phyloP scores from a whole-genome alignment of 2,329 filamentous ascomycete species.

The Bertia moriformis region DNA sequence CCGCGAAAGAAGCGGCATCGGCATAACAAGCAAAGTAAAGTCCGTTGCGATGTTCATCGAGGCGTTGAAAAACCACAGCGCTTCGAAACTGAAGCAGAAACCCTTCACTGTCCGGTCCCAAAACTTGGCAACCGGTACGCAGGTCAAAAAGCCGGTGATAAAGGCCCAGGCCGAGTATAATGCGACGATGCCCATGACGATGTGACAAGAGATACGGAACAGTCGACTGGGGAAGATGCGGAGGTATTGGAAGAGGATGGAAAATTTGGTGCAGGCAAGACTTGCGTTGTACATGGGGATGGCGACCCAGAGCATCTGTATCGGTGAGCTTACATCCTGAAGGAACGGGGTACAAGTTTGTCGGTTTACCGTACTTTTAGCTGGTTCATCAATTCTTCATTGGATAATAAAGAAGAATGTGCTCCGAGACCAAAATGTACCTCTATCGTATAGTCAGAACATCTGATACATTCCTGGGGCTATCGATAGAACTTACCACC shows the following conservation, averaged over 20 bases:
- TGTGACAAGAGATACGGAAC: constrained; percentile 18
- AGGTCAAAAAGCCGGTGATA: constrained; percentile 23
- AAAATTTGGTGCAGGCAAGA: constrained; percentile 25
- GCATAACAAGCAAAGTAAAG: constrained; percentile 24
- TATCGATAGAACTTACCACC: constrained; percentile 5
- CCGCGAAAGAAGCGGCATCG: constrained; percentile 21
- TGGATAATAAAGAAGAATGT: background rate
- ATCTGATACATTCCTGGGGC: too few relatives aligned
- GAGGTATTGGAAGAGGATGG: constrained; percentile 30
- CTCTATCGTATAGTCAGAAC: background rate
- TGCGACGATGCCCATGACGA: constrained; percentile 15
- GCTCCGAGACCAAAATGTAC: constrained; percentile 5
- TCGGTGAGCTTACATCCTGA: constrained; percentile 6
- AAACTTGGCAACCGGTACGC: constrained; percentile 21
- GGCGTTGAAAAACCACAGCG: constrained; percentile 26
- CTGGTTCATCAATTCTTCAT: background rate
- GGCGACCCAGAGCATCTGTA: constrained; percentile 15
- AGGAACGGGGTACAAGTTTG: constrained; percentile 2
- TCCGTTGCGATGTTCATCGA: constrained; percentile 26
- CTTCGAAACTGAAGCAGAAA: constrained; percentile 18
- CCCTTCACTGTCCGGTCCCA: constrained; percentile 14
- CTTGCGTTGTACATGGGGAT: constrained; percentile 10
- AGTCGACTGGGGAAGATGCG: constrained; percentile 22
- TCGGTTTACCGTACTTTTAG: background rate
- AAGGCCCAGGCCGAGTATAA: constrained; percentile 12